Percentiles rank a stretch among this genome's conserved stretches.
These are phyloP conservation scores for Lyophyllum decastes DNA, from an alignment of 768 basidiomycete species.

Conservation along the genomic window DNA sequence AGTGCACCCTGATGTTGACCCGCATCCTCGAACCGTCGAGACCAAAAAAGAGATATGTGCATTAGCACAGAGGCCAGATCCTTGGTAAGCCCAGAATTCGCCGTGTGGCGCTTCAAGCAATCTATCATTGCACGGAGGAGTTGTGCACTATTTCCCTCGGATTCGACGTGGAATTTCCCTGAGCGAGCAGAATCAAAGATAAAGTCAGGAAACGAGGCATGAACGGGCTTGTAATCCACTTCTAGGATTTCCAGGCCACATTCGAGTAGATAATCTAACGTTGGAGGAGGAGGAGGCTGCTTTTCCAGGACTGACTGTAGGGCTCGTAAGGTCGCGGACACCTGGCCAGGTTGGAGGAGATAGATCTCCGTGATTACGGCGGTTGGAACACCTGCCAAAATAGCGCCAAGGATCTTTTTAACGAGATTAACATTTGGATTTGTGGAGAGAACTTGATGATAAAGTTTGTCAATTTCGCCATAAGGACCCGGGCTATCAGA, in stretches of 20 bases:
- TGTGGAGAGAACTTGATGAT: background rate
- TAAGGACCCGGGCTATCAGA: background rate
- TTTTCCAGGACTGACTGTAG: background rate
- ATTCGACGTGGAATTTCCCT: background rate
- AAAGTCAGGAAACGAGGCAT: background rate
- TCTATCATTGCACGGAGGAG: background rate
- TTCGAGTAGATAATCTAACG: background rate
- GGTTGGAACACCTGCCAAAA: background rate
- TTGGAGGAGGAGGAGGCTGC: no score
- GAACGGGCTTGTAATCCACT: background rate
- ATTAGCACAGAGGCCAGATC: no score
- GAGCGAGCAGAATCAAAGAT: background rate
- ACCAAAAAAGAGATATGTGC: no score
- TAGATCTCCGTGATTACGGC: background rate
- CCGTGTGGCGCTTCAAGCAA: background rate
- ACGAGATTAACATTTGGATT: background rate
- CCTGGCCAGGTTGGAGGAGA: background rate
- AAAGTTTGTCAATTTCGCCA: background rate
- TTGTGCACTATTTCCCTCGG: background rate
- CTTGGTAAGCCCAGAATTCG: no score
- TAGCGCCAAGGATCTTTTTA: background rate
- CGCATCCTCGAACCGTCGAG: no score
- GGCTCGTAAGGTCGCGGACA: background rate
- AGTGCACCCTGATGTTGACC: no score
- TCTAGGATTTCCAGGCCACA: background rate